These are phyloP conservation scores for Cynanchum wilfordii DNA, from an alignment of 257 asterid species.

Conservation along the genomic window DNA sequence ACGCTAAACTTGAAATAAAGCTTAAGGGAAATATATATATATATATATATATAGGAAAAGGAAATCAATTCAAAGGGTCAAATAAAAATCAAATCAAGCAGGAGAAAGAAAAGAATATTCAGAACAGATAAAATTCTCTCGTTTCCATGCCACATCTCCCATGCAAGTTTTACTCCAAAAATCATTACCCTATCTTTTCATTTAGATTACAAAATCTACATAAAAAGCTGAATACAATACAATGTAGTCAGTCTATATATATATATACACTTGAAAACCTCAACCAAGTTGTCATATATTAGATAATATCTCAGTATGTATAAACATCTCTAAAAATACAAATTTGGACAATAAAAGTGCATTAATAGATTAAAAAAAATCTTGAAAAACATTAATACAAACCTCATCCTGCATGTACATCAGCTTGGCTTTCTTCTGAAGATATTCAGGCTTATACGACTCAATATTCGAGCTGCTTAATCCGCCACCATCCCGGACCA, in stretches of 20 bases:
- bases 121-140: neutral
- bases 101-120: neutral
- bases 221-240: too few relatives aligned
- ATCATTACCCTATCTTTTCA: neutral
- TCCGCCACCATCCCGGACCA: constrained; percentile 17
- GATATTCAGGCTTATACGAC: constrained; percentile 29
- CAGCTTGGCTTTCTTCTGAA: constrained; percentile 38
- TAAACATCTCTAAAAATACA: too few relatives aligned
- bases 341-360: too few relatives aligned
- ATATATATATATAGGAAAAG: neutral
- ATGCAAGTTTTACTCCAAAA: neutral
- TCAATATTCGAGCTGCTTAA: constrained; percentile 19
- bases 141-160: neutral
- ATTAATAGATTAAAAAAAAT: too few relatives aligned
- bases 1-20: neutral
- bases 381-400: neutral
- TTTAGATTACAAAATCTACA: too few relatives aligned
- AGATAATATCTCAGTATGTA: too few relatives aligned
- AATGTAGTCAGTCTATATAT: too few relatives aligned
- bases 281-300: too few relatives aligned
- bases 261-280: too few relatives aligned
- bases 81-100: neutral
- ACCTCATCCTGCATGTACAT: constrained; percentile 43
- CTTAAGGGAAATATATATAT: neutral
- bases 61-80: neutral